These are phyloP conservation scores for Fraxinus greggii DNA, from an alignment of 305 asterid species.

Conservation along the genomic window DNA sequence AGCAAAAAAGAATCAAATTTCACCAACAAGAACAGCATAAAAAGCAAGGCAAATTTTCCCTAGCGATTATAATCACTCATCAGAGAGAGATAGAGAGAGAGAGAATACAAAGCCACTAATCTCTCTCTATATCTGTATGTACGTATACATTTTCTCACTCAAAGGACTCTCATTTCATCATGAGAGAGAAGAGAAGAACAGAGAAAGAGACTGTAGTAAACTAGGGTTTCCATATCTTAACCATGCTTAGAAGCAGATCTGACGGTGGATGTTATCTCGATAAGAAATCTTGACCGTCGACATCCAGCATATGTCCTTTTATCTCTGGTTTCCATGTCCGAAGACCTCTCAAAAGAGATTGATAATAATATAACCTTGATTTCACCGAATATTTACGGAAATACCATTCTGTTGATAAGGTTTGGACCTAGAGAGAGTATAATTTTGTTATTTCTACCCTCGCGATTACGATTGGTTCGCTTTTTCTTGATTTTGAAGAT, in stretches of 20 bases:
- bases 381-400: not conserved
- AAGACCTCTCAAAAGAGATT: not conserved
- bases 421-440: not conserved
- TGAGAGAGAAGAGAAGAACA: not conserved
- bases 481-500: constrained; percentile 1
- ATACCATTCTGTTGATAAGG: not conserved
- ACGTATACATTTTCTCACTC: not conserved
- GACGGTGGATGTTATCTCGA: constrained; percentile 20
- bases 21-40: not conserved
- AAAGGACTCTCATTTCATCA: constrained; percentile 38
- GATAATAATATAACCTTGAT: not conserved
- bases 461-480: not conserved
- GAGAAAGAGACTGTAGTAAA: constrained; percentile 16
- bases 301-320: constrained; percentile 46
- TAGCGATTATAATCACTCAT: constrained; percentile 13
- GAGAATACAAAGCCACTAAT: constrained; percentile 7
- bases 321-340: constrained; percentile 38
- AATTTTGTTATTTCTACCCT: not conserved
- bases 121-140: constrained; percentile 16
- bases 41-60: not conserved
- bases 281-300: constrained; percentile 43
- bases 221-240: constrained; percentile 1
- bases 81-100: constrained; percentile 18
- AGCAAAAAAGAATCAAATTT: constrained; percentile 8
- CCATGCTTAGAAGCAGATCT: constrained; percentile 14